A percentile compares a stretch with the other conserved stretches of the same genome.
phyloP scores from a whole-genome alignment of 2,329 filamentous ascomycete species.

The Microdochium trichocladiopsis region DNA sequence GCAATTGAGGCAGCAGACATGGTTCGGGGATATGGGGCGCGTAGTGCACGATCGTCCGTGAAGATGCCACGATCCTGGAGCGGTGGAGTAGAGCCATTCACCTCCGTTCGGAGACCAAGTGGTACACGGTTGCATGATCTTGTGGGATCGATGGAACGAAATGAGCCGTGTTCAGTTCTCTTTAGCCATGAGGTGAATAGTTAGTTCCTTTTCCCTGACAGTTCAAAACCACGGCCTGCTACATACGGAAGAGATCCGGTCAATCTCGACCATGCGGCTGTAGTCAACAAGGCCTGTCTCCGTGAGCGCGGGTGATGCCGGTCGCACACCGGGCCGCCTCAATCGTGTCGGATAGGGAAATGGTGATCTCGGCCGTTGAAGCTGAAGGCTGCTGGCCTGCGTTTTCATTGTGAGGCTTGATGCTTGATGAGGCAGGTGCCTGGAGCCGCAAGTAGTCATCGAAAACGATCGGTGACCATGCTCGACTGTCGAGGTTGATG shows the following conservation, averaged over 20 bases:
- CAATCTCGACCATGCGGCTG: constrained; percentile 41
- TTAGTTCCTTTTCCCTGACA: neutral
- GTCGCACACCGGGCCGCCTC: constrained; percentile 43
- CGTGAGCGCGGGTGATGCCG: constrained; percentile 40
- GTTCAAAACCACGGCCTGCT: neutral
- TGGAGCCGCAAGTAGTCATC: constrained; percentile 43
- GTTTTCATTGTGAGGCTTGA: constrained; percentile 42
- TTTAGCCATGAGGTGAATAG: constrained; percentile 12
- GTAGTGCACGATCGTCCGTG: constrained; percentile 10
- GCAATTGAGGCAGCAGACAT: constrained; percentile 27
- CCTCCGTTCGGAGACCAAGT: constrained; percentile 29
- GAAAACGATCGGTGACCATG: constrained; percentile 43
- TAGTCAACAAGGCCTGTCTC: constrained; percentile 41
- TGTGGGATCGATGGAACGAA: constrained; percentile 28
- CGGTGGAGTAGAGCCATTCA: constrained; percentile 32
- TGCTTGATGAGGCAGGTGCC: constrained; percentile 35
- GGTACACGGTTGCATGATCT: constrained; percentile 28
- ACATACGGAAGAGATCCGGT: constrained; percentile 38
- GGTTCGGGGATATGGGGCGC: constrained; percentile 15
- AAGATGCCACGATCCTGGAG: constrained; percentile 18
- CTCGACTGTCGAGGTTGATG: constrained; percentile 32
- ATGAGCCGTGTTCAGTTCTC: constrained; percentile 36
- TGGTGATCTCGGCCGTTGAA: constrained; percentile 50
- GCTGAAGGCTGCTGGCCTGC: constrained; percentile 29
- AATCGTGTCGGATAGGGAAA: constrained; percentile 52